Evolutionary conservation across 225 moss, liverwort and hornwort species (phyloP).

Genomic region (Polytrichum commune): DNA sequence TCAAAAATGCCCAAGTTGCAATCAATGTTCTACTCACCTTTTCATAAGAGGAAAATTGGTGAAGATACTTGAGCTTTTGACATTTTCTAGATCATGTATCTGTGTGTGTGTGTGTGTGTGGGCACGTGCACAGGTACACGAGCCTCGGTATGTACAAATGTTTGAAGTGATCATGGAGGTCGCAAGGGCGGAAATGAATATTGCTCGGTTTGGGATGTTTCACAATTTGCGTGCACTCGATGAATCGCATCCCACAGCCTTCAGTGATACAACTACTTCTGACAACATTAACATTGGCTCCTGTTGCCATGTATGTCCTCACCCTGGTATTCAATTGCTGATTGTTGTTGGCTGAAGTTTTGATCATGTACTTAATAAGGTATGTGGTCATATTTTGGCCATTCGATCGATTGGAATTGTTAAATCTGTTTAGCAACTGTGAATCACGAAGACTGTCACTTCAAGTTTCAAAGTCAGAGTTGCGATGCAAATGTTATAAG

Average conservation of each 20-base stretch:
- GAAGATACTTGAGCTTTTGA: neutral
- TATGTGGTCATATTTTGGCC: no score
- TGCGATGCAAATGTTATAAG: no score
- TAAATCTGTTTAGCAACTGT: no score
- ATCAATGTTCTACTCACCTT: neutral
- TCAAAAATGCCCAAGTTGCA: neutral
- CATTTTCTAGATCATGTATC: neutral
- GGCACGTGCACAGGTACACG: neutral
- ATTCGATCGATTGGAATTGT: no score
- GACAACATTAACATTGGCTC: slow-evolving; percentile 1
- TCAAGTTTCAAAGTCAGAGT: no score
- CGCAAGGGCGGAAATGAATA: neutral
- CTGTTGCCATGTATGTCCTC: slow-evolving; percentile 13
- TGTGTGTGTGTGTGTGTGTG: neutral
- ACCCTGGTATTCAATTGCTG: no score
- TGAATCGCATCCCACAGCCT: neutral
- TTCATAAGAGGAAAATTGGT: neutral
- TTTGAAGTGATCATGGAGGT: slow-evolving; percentile 16
- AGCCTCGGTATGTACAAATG: slow-evolving; percentile 6
- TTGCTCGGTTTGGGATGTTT: slow-evolving; percentile 2
- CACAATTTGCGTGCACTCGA: neutral
- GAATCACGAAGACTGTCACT: no score
- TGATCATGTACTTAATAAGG: no score
- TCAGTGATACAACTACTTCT: neutral
- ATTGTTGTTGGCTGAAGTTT: no score